Percentiles rank a stretch among this genome's conserved stretches.
These are phyloP conservation scores for Smallanthus sonchifolius DNA, from an alignment of 129 eudicot genomes.

Conservation along the genomic window DNA sequence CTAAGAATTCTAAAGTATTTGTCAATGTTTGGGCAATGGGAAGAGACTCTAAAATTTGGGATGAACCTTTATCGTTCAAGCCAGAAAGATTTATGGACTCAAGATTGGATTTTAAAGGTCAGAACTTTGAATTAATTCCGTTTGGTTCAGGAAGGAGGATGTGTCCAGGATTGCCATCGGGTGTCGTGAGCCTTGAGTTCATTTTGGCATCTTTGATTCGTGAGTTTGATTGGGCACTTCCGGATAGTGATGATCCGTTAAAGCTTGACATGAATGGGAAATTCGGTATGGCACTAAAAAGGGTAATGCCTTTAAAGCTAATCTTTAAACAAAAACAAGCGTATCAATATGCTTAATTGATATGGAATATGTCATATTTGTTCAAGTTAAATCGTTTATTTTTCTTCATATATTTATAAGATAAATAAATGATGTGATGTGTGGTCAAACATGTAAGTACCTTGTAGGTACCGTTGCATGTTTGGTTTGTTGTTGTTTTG, in stretches of 20 bases:
- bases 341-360: neutral
- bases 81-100: neutral
- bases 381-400: too few species aligned
- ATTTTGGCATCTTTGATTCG: neutral
- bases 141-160: neutral
- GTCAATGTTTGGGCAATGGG: neutral
- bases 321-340: too few species aligned
- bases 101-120: neutral
- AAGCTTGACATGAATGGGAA: neutral
- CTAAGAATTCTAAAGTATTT: neutral
- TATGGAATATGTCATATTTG: neutral
- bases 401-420: too few species aligned
- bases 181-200: neutral
- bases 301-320: neutral
- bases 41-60: neutral
- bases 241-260: neutral
- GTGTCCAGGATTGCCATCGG: neutral
- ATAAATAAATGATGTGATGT: neutral
- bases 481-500: neutral
- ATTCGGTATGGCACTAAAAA: too few species aligned
- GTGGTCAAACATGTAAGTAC: too few species aligned
- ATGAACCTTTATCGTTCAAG: neutral
- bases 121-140: neutral
- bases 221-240: neutral
- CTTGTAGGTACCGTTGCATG: neutral